Evolutionary conservation across 1,284 basidiomycete species (phyloP).

Genomic region (Naganishia liquefaciens): DNA sequence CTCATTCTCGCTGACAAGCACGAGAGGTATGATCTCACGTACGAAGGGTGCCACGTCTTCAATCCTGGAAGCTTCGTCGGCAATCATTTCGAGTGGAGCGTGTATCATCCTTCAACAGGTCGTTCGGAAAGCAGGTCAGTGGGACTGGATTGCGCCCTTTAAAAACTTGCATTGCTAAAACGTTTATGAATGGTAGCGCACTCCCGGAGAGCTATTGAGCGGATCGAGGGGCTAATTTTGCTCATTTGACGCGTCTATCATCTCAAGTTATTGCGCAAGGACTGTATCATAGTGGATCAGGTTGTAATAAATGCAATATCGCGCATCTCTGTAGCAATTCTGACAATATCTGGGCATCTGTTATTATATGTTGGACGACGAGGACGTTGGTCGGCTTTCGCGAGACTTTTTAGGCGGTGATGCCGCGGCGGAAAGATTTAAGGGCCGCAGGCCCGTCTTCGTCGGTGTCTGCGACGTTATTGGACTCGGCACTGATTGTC

Average conservation of each 20-base stretch:
- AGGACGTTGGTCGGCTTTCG: constrained; percentile 6
- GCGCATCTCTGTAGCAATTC: constrained; percentile 4
- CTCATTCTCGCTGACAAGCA: constrained; percentile 96
- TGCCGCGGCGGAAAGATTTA: constrained; percentile 22
- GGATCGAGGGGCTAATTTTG: not conserved
- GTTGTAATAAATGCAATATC: not conserved
- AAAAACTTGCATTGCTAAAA: not conserved
- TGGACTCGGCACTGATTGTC: not conserved
- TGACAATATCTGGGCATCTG: not conserved
- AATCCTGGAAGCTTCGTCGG: constrained; percentile 90
- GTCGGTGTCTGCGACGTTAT: not conserved
- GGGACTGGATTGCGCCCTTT: not conserved
- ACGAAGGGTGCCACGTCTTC: constrained; percentile 97
- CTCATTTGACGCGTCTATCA: not conserved
- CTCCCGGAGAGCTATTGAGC: constrained; percentile 5
- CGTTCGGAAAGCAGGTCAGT: constrained; percentile 47
- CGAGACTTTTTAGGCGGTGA: constrained; percentile 21
- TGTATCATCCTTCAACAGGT: constrained; percentile 68
- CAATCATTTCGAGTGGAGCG: constrained; percentile 77
- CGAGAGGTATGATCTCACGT: constrained; percentile 93
- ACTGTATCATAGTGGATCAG: not conserved
- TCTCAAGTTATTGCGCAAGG: too few relatives aligned
- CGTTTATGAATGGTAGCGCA: not conserved
- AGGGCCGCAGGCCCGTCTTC: constrained; percentile 21
- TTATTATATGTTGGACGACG: not conserved